phyloP scores from a whole-genome alignment of 1,284 basidiomycete species.

The Ceratobasidium sp. region DNA sequence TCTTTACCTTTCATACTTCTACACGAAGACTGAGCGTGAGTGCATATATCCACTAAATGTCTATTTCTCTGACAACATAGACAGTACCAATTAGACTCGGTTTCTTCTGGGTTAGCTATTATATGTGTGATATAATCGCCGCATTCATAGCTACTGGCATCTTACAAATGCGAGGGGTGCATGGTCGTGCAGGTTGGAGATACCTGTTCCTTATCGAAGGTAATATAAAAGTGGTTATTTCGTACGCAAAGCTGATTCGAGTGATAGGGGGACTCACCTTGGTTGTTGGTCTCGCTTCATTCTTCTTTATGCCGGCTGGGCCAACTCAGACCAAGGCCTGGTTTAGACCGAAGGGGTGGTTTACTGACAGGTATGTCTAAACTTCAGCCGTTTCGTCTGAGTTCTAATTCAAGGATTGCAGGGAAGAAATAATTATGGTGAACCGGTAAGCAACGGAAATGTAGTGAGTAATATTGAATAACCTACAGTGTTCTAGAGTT shows the following conservation, averaged over 20 bases:
- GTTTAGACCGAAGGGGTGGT: slow-evolving; percentile 78
- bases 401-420: slow-evolving; percentile 35
- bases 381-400: background rate
- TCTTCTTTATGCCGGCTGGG: slow-evolving; percentile 74
- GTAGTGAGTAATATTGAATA: background rate
- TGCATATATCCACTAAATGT: slow-evolving; percentile 31
- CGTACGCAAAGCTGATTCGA: background rate
- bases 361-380: slow-evolving; percentile 58
- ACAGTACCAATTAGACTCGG: slow-evolving; percentile 69
- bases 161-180: slow-evolving; percentile 67
- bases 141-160: slow-evolving; percentile 74
- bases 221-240: background rate
- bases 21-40: slow-evolving; percentile 67
- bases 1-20: slow-evolving; percentile 76
- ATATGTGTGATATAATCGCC: slow-evolving; percentile 63
- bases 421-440: slow-evolving; percentile 66
- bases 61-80: background rate
- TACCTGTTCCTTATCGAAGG: slow-evolving; percentile 53
- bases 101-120: slow-evolving; percentile 73
- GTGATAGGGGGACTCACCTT: slow-evolving; percentile 61
- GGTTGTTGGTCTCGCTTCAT: slow-evolving; percentile 66
- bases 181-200: slow-evolving; percentile 62
- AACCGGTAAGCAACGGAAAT: slow-evolving; percentile 49
- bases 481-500: slow-evolving; percentile 54
- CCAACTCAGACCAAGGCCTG: slow-evolving; percentile 74